These are phyloP conservation scores for Leccinum boreale DNA, from an alignment of 768 basidiomycete genomes.

Conservation along the genomic window DNA sequence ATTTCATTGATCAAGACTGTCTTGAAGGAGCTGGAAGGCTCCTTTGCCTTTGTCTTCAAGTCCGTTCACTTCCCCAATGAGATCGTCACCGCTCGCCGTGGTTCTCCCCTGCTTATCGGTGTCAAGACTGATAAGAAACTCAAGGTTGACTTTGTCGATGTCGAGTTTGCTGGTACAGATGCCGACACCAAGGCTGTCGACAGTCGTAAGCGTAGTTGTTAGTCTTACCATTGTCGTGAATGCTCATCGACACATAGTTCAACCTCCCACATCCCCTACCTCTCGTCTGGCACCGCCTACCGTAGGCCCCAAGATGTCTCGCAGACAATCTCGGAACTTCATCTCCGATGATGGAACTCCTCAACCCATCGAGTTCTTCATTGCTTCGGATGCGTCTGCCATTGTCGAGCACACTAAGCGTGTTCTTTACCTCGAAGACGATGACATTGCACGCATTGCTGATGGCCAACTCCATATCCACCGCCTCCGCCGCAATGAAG, in stretches of 20 bases:
- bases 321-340: slow-evolving; percentile 96
- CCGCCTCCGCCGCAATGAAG: slow-evolving; percentile 87
- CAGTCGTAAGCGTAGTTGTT: slow-evolving; percentile 34
- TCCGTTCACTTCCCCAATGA: slow-evolving; percentile 94
- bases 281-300: slow-evolving; percentile 63
- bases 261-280: slow-evolving; percentile 51
- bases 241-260: slow-evolving; percentile 27
- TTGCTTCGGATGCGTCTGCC: slow-evolving; percentile 95
- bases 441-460: slow-evolving; percentile 96
- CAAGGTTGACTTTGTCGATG: slow-evolving; percentile 99
- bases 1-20: slow-evolving; percentile 93
- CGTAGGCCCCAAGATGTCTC: slow-evolving; percentile 73
- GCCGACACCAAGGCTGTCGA: slow-evolving; percentile 44
- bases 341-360: slow-evolving; percentile 98
- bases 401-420: slow-evolving; percentile 99
- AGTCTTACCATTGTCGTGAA: not conserved
- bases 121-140: slow-evolving; percentile 99
- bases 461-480: slow-evolving; percentile 99
- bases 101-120: slow-evolving; percentile 93
- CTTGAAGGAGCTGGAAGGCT: slow-evolving; percentile 96
- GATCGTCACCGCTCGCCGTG: slow-evolving; percentile 92
- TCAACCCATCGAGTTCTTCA: slow-evolving; percentile 99
- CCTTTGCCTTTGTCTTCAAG: slow-evolving; percentile 99
- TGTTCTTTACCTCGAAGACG: slow-evolving; percentile 97
- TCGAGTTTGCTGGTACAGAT: slow-evolving; percentile 84